Base-by-base conservation (phyloP, 192 early-diverging fungal genomes). In the Coemansia javaensis region DNA sequence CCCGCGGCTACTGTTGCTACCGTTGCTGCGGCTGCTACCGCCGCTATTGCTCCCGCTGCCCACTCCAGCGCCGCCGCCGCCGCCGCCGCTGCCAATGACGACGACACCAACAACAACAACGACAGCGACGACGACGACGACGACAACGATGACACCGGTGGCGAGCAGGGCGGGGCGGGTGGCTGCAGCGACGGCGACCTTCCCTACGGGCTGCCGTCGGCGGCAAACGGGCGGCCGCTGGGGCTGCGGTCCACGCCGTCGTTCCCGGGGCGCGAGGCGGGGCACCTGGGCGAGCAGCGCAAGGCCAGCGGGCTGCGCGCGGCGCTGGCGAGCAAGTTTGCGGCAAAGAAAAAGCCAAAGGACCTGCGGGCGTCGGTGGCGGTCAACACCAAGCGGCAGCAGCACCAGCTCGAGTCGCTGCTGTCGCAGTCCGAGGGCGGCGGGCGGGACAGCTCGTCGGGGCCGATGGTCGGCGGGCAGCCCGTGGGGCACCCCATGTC, bases 341-440 rank as follows among this genome's bases (percentile, higher is more conserved):
- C 50, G 1, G 47, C 60, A 16, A 71, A 71, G 61, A 66, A 66
- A 16, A 71, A 71, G 40, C 32, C 54, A 31, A 56, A 57, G 23
- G 67, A 71, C 16, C 28, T 63, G 3, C 60, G 56, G 21, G n/a
- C 40, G n/a, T 44, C 60, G 18, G 56, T 43, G 2, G 47, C 51
- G 21, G 55, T 66, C 28, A 71, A 30, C 48, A 45, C 55, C 47
- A 71, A 71, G 47, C 54, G 67, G 23, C 67, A 71, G 56, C 67
- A 71, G 56, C 67, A 59, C 31, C 67, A 71, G 47, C 61, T 71
- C 16, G 67, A 71, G 56, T 63, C 60, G 21, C 55, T 71, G 23
- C 50, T 71, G 44, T 59, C 60, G 47, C 61, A 51, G 39, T 53
- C 56, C 12, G 42, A 27, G 20, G 41, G 32, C 2, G 50, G 47